Conservation (phyloP, 2,329 filamentous ascomycete genomes). For the Biscogniauxia marginata region DNA sequence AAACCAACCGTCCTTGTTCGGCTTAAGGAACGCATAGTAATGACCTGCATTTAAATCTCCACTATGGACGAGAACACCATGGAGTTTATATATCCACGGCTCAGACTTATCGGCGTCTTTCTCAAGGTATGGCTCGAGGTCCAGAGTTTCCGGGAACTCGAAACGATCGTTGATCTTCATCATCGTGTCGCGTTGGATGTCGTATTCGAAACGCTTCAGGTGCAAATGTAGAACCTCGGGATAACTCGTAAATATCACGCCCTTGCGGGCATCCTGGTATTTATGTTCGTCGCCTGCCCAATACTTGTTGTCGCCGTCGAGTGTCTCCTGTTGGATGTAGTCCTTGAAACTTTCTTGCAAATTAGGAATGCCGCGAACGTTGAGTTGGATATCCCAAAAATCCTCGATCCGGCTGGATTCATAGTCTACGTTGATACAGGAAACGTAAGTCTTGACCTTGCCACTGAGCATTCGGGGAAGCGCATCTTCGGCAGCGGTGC, state of each 20-base stretch:
- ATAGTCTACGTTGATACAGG: slow-evolving; percentile 97
- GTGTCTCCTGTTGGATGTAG: slow-evolving; percentile 93
- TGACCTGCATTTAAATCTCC: slow-evolving; percentile 96
- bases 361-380: slow-evolving; percentile 90
- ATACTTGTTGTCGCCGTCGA: slow-evolving; percentile 98
- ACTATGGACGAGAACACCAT: slow-evolving; percentile 93
- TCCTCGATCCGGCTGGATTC: slow-evolving; percentile 95
- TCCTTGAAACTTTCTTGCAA: slow-evolving; percentile 93
- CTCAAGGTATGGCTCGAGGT: slow-evolving; percentile 83
- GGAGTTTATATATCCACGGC: slow-evolving; percentile 86
- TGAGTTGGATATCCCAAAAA: slow-evolving; percentile 98
- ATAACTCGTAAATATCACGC: slow-evolving; percentile 94
- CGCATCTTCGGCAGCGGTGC: slow-evolving; percentile 84
- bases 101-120: slow-evolving; percentile 85
- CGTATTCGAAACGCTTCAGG: slow-evolving; percentile 96
- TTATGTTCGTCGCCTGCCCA: slow-evolving; percentile 87
- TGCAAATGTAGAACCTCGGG: slow-evolving; percentile 93
- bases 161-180: slow-evolving; percentile 97
- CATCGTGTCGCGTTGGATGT: slow-evolving; percentile 93
- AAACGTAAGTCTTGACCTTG: slow-evolving; percentile 98
- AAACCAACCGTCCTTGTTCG: slow-evolving; percentile 88
- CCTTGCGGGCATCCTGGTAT: slow-evolving; percentile 94
- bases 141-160: slow-evolving; percentile 81
- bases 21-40: slow-evolving; percentile 97
- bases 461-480: slow-evolving; percentile 91